These are phyloP conservation scores for Bisporella sp. DNA, from an alignment of 2,329 filamentous ascomycete species.

Conservation along the genomic window DNA sequence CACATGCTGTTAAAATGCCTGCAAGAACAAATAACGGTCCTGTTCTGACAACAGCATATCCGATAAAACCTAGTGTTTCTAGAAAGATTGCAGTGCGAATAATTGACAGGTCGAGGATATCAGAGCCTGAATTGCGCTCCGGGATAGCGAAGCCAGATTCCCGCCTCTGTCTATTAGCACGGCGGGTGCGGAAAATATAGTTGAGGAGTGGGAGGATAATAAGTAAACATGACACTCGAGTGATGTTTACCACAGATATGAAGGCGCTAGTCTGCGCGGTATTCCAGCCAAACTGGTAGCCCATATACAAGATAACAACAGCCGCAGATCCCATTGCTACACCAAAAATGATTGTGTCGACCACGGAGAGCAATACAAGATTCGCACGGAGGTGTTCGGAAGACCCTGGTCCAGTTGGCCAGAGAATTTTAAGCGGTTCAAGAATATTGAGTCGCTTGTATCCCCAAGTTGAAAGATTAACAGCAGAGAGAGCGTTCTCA, in stretches of 20 bases:
- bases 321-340: constrained; percentile 73
- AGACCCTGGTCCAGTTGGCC: constrained; percentile 60
- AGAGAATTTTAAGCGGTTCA: constrained; percentile 70
- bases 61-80: constrained; percentile 68
- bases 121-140: constrained; percentile 50
- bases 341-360: constrained; percentile 78
- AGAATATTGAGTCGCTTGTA: constrained; percentile 58
- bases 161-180: constrained; percentile 19
- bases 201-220: constrained; percentile 70
- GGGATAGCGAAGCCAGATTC: constrained; percentile 56
- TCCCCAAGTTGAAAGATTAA: constrained; percentile 20
- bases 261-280: constrained; percentile 75
- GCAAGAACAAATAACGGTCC: constrained; percentile 61
- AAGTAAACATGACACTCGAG: constrained; percentile 70
- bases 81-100: constrained; percentile 70
- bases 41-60: constrained; percentile 61
- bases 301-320: constrained; percentile 79
- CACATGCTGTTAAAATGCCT: constrained; percentile 67
- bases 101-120: constrained; percentile 68
- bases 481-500: constrained; percentile 22
- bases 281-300: constrained; percentile 75
- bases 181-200: constrained; percentile 55
- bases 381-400: constrained; percentile 63
- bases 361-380: constrained; percentile 69
- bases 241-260: constrained; percentile 68